phyloP scores from a whole-genome alignment of 805 yeast genomes.

The Candida easanensis region DNA sequence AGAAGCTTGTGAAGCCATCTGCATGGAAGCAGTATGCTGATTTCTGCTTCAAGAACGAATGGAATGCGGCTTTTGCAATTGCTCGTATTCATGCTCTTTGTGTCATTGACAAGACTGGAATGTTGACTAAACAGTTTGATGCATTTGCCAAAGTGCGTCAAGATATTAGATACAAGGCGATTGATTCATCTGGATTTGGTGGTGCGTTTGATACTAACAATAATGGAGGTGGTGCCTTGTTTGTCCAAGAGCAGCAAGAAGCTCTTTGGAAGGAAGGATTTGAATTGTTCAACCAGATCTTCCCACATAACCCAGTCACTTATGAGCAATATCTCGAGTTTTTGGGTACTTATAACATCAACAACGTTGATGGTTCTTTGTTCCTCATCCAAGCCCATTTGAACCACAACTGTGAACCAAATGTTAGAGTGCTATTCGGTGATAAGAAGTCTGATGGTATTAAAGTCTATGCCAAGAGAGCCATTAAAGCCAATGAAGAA shows the following conservation, averaged over 20 bases:
- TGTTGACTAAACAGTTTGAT: constrained; percentile 43
- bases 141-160: constrained; percentile 72
- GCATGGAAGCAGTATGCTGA: constrained; percentile 57
- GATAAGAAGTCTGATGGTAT: constrained; percentile 48
- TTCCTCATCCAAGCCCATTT: constrained; percentile 65
- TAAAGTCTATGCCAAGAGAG: constrained; percentile 55
- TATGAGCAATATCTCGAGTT: constrained; percentile 57
- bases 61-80: constrained; percentile 68
- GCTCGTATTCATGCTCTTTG: constrained; percentile 51
- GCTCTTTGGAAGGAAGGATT: constrained; percentile 59
- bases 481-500: constrained; percentile 63
- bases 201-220: constrained; percentile 41
- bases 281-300: constrained; percentile 45
- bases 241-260: constrained; percentile 55
- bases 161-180: constrained; percentile 56
- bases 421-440: constrained; percentile 50
- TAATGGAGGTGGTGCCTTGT: constrained; percentile 50
- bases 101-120: constrained; percentile 40
- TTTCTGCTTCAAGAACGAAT: constrained; percentile 59
- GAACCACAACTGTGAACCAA: constrained; percentile 77
- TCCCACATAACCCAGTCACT: constrained; percentile 36
- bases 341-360: constrained; percentile 73
- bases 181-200: constrained; percentile 46
- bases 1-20: constrained; percentile 38
- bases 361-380: constrained; percentile 63